Evolutionary conservation across 768 basidiomycete genomes (phyloP).

Genomic region (Kwoniella bestiolae): DNA sequence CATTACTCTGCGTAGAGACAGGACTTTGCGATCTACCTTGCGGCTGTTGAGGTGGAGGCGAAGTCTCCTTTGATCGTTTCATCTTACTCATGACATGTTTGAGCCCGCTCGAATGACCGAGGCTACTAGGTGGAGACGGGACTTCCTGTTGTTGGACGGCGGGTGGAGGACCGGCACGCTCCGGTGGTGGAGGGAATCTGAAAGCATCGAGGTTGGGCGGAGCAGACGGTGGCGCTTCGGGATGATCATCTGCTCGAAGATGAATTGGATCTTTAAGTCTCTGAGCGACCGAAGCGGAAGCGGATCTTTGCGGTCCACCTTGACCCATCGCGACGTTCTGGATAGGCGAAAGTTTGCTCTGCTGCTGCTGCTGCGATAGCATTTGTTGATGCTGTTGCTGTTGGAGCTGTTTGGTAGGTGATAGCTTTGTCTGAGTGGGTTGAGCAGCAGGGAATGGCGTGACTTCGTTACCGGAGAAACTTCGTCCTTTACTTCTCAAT

Average conservation of each 20-base stretch:
- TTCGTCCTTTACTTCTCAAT: conserved; percentile 28
- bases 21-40: background rate
- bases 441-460: conserved; percentile 10
- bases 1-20: background rate
- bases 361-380: background rate
- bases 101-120: conserved; percentile 8
- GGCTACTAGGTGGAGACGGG: conserved; percentile 27
- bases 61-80: conserved; percentile 15
- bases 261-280: conserved; percentile 34
- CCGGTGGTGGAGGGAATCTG: conserved; percentile 27
- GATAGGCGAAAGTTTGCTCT: conserved; percentile 7
- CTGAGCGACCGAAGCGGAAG: conserved; percentile 10
- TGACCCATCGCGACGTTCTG: background rate
- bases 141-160: background rate
- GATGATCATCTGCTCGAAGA: background rate
- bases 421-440: background rate
- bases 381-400: conserved; percentile 11
- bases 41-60: conserved; percentile 9
- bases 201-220: conserved; percentile 35
- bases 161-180: conserved; percentile 6
- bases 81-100: conserved; percentile 21
- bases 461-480: conserved; percentile 16
- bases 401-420: conserved; percentile 9
- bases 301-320: conserved; percentile 13
- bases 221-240: conserved; percentile 16